Evolutionary conservation across 805 yeast species (phyloP), one percentile per base, ranked within the genome.

Genomic region (Yarrowia sp.): DNA sequence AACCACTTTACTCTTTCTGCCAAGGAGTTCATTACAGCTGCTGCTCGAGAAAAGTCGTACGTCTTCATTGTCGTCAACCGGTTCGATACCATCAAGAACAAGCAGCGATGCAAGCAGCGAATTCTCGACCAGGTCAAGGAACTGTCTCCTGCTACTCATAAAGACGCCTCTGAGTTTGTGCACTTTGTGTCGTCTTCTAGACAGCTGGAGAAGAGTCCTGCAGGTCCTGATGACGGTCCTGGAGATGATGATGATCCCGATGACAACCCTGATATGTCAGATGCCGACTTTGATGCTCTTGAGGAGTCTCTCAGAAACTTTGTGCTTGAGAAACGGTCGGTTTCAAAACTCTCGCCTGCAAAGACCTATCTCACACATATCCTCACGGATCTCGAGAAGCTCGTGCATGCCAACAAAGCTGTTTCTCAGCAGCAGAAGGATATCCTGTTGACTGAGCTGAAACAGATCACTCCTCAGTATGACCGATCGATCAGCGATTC

Each of bases 1-100:
- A 96, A 95, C 72, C 98, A 95, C 73, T 89, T 95, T 73, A 95
- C 99, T 0, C 79, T 92, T 65, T 89, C 96, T 0, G 98, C 98
- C 0, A 88, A 90, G 69, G 99, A 95, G 72, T 96, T 95, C 72
- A 90, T 95, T 63, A 81, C 93, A 1, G 84, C 90, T 42, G 96
- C 97, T 0, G 92, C 97, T 0, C 86, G 87, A 63, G 99, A 95
- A 71, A 93, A 92, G 77, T 86, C 93, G 67, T 83, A 92, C 68
- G 90, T 95, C 63, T 95, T 96, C 73, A 92, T 95, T 74, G 98
- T 95, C 22, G 96, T 93, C 44, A 96, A 95, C 77, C 84, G 89
- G 72, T 95, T 91, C 75, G 99, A 96, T 77, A 86, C 84, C 69
- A 93, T 95, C 68, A 81, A 79, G 66, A 90, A 93, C 74, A 89